These are phyloP conservation scores for Bipolaris oryzae DNA, from an alignment of 2,329 filamentous ascomycete genomes.

Conservation along the genomic window DNA sequence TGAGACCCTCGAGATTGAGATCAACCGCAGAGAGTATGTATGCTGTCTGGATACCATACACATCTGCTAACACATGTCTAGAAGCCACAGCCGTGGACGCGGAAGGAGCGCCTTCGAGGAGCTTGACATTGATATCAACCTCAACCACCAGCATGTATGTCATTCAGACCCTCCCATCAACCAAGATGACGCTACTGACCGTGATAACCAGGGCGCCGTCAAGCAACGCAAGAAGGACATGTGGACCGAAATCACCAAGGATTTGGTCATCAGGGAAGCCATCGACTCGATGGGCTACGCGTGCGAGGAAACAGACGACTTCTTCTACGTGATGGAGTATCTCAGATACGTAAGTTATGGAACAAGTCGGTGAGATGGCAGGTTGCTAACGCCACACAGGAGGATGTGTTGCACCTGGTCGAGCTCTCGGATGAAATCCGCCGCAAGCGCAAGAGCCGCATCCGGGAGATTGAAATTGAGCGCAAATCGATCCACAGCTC, in stretches of 20 bases:
- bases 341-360: constrained; percentile 75
- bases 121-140: constrained; percentile 67
- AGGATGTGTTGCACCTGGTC: constrained; percentile 84
- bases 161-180: constrained; percentile 58
- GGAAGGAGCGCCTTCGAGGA: constrained; percentile 62
- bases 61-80: constrained; percentile 17
- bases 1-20: constrained; percentile 62
- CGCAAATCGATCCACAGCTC: constrained; percentile 59
- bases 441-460: constrained; percentile 63
- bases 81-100: constrained; percentile 50
- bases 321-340: constrained; percentile 93
- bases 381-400: constrained; percentile 58
- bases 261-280: constrained; percentile 83
- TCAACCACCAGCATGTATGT: constrained; percentile 55
- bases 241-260: constrained; percentile 98
- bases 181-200: constrained; percentile 60
- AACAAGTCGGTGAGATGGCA: background rate
- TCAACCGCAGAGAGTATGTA: constrained; percentile 57
- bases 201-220: constrained; percentile 42
- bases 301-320: constrained; percentile 86
- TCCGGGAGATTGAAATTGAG: constrained; percentile 68
- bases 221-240: constrained; percentile 60
- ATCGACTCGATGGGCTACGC: constrained; percentile 84
- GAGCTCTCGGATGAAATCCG: constrained; percentile 84
- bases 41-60: background rate